These are phyloP conservation scores for Penicillium brasilianum DNA, from an alignment of 2,329 filamentous ascomycete genomes.

Conservation along the genomic window DNA sequence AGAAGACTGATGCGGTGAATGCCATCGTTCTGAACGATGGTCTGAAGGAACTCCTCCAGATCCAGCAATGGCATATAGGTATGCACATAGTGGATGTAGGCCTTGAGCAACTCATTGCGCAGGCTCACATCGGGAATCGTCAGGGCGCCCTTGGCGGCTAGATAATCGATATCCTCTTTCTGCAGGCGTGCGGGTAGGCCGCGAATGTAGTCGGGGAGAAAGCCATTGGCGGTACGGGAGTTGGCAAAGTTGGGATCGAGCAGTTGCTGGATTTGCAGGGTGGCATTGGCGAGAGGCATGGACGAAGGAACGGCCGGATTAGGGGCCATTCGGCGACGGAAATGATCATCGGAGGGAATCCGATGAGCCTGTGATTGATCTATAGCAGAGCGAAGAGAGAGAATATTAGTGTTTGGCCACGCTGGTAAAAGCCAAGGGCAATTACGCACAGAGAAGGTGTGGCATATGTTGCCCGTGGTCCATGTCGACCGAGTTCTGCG, in stretches of 20 bases:
- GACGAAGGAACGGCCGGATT: constrained; percentile 47
- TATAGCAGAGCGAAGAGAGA: constrained; percentile 17
- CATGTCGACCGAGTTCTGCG: constrained; percentile 53
- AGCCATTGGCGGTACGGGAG: constrained; percentile 52
- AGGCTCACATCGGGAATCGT: constrained; percentile 72
- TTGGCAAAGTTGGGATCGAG: constrained; percentile 54
- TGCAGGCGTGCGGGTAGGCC: constrained; percentile 77
- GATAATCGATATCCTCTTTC: constrained; percentile 80
- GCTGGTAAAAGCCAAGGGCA: background rate
- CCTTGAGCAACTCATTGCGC: constrained; percentile 79
- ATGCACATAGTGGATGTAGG: constrained; percentile 87
- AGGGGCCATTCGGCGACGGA: constrained; percentile 53
- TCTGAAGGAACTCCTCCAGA: constrained; percentile 62
- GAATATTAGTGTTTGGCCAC: background rate
- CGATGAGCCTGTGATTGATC: constrained; percentile 45
- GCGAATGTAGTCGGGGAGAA: constrained; percentile 73
- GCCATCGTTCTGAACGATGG: constrained; percentile 70
- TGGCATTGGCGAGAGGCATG: constrained; percentile 43
- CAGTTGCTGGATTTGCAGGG: constrained; percentile 43
- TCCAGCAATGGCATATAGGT: constrained; percentile 91
- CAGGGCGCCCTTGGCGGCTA: constrained; percentile 82
- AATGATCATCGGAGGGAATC: constrained; percentile 54
- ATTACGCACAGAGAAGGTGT: constrained; percentile 65
- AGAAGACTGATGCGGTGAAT: constrained; percentile 77
- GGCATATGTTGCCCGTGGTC: constrained; percentile 64